Conservation (phyloP, 805 yeast species). For the Torulaspora maleeae region DNA sequence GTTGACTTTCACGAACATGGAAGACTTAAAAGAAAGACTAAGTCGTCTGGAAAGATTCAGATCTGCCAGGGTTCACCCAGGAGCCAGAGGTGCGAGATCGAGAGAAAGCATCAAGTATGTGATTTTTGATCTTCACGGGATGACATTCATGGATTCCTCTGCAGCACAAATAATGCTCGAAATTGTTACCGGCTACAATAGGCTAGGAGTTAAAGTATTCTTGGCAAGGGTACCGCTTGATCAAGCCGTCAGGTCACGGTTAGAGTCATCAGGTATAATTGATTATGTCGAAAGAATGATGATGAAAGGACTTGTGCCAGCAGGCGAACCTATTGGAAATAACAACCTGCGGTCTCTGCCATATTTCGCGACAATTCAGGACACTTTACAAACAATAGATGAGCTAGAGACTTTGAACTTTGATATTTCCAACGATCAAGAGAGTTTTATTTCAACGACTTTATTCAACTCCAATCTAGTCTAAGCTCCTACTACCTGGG, state of each 20-base stretch:
- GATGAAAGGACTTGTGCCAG: conserved; percentile 18
- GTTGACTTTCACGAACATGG: conserved; percentile 78
- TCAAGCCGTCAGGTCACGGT: conserved; percentile 43
- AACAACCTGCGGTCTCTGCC: conserved; percentile 31
- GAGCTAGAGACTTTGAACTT: conserved; percentile 25
- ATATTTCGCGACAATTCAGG: conserved; percentile 50
- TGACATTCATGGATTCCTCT: conserved; percentile 74
- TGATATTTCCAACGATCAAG: conserved; percentile 9
- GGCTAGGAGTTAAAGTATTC: conserved; percentile 50
- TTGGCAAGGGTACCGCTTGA: conserved; percentile 57
- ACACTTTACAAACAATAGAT: conserved; percentile 49
- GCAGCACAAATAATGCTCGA: conserved; percentile 70
- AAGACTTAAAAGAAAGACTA: conserved; percentile 64
- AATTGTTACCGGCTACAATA: conserved; percentile 53
- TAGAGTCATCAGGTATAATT: conserved; percentile 53
- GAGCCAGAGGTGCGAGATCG: conserved; percentile 50
- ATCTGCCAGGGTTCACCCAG: conserved; percentile 70
- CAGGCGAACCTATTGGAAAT: background rate
- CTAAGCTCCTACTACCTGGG: background rate
- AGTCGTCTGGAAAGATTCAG: conserved; percentile 73
- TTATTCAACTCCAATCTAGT: conserved; percentile 13
- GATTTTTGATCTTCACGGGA: conserved; percentile 75
- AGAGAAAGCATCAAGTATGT: conserved; percentile 49
- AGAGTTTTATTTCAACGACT: conserved; percentile 14
- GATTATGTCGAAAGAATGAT: conserved; percentile 34